These are phyloP conservation scores for Mycena rebaudengoi DNA, from an alignment of 768 basidiomycete genomes.

Conservation along the genomic window DNA sequence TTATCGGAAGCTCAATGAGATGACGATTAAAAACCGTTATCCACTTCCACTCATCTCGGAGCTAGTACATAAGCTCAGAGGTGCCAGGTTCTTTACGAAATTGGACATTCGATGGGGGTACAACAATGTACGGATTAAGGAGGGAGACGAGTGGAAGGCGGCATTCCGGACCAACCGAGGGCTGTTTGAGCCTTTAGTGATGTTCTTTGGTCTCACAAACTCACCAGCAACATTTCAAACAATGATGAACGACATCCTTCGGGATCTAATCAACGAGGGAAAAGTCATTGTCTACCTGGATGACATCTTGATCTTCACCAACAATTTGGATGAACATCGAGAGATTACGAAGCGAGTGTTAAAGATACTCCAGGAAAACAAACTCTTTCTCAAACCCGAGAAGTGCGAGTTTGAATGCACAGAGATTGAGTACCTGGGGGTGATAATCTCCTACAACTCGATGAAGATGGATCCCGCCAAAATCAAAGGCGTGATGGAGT, in stretches of 20 bases:
- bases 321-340: conserved; percentile 29
- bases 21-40: too few relatives aligned
- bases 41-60: too few relatives aligned
- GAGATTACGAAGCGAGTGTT: conserved; percentile 23
- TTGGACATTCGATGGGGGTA: too few relatives aligned
- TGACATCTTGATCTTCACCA: conserved; percentile 41
- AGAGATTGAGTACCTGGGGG: conserved; percentile 28
- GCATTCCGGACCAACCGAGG: too few relatives aligned
- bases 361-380: not conserved
- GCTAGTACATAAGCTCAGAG: too few relatives aligned
- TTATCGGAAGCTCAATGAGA: too few relatives aligned
- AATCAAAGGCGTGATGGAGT: not conserved
- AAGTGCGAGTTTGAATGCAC: conserved; percentile 6
- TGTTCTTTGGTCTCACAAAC: too few relatives aligned
- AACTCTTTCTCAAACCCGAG: conserved; percentile 11
- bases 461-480: conserved; percentile 2
- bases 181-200: too few relatives aligned
- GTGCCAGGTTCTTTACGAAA: too few relatives aligned
- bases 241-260: conserved; percentile 23
- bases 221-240: too few relatives aligned
- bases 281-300: conserved; percentile 42
- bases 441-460: not conserved
- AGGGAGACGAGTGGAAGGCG: too few relatives aligned
- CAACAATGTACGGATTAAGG: too few relatives aligned
- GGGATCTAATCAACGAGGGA: conserved; percentile 31